A percentile compares a stretch with the other conserved stretches of the same genome.
Evolutionary conservation across 768 basidiomycete genomes (phyloP).

Genomic region (Kwoniella sp.): DNA sequence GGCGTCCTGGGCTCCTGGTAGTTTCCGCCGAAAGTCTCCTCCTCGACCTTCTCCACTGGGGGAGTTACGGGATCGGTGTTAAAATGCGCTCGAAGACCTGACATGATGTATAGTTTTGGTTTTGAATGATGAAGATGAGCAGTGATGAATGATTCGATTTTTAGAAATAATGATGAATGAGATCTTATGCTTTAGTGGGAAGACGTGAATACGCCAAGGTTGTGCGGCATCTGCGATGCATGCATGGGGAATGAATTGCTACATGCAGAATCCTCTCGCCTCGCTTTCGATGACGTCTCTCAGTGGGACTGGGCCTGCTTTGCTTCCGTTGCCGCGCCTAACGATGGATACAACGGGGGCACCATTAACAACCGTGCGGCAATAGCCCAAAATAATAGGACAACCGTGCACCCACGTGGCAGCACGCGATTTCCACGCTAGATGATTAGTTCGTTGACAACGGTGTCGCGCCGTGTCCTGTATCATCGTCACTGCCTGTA

Average conservation of each 20-base stretch:
- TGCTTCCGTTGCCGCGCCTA: not conserved
- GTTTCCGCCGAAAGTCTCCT: conserved; percentile 6
- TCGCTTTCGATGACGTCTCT: conserved; percentile 1
- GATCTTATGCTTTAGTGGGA: not conserved
- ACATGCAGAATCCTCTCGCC: not conserved
- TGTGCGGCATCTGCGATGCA: not conserved
- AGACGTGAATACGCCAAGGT: too few relatives aligned
- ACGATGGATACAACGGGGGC: not conserved
- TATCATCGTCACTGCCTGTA: not conserved
- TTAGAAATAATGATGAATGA: not conserved
- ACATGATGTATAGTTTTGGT: not conserved
- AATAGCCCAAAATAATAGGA: too few relatives aligned
- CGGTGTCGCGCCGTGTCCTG: not conserved
- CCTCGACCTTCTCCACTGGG: conserved; percentile 29
- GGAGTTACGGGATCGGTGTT: conserved; percentile 28
- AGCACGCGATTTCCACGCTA: not conserved
- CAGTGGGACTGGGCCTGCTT: not conserved
- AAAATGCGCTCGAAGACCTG: conserved; percentile 22
- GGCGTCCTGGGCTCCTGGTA: conserved; percentile 12
- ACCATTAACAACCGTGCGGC: not conserved
- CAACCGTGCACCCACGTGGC: not conserved
- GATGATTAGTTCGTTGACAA: not conserved
- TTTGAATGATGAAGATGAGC: too few relatives aligned
- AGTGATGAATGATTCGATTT: not conserved
- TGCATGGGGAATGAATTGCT: not conserved